Evolutionary conservation across 108 stramenopile species (phyloP), one percentile per base, ranked within the genome.

Genomic region (Pseudonitzschia pungens): DNA sequence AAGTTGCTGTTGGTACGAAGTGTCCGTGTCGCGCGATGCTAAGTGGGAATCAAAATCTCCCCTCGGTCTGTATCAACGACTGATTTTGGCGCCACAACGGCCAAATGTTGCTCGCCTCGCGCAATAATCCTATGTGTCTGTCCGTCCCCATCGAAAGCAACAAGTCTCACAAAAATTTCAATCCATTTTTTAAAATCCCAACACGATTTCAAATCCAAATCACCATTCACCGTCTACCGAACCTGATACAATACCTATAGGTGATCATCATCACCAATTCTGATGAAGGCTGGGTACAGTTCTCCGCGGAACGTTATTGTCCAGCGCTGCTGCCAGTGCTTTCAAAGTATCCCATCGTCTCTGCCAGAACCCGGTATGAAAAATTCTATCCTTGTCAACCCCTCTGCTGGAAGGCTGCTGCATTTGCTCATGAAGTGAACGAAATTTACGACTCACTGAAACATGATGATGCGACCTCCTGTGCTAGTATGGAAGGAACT

Each of bases 351-450:
- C 81, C 84, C 20, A 74, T 96, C 64, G 83, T 96, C 41, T 91
- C 89, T 22, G 92, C 95, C 16, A 77, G 95, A 65, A 94, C 95
- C 1, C 70, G 83, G 10, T 96, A 92, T 65, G 95, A 96, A 75
- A 78, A 82, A 22, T 93, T 94, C 70, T 96, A 94, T 73, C 95
- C 95, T 22, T 83, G 84, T 21, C 90, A 92, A 72, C 91, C 95
- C 4, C 79, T 94, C 9, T 96, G 95, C 72, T 96, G 95, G 95
- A 96, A 96, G 71, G 92, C 95, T 18, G 95, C 95, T 20, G 95
- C 95, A 40, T 96, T 96, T 81, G 95, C 95, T 3, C 92, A 96
- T 81, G 95, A 96, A 71, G 91, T 92, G 21, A 92, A 94, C 55
- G 92, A 96, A 70, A 84, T 87, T 60, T 92, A 85, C 56, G 83